Conservation (phyloP, 1,139 yeast genomes). For the Pichia cactophila region DNA sequence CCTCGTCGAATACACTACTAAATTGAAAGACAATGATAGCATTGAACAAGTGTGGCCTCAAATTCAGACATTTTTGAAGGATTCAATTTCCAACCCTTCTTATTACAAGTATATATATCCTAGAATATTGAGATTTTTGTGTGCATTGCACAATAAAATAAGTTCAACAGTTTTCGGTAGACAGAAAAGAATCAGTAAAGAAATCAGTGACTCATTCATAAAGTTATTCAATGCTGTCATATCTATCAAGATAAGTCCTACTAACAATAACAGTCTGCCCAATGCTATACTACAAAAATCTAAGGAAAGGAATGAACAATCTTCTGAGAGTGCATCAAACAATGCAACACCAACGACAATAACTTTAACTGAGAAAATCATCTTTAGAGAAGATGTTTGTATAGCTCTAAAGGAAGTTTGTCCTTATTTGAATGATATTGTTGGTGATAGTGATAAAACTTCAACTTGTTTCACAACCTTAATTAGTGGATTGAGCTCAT, state of each 20-base stretch:
- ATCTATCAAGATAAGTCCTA: constrained; percentile 21
- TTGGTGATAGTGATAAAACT: constrained; percentile 49
- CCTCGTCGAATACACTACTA: constrained; percentile 48
- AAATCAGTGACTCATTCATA: constrained; percentile 55
- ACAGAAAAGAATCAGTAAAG: constrained; percentile 53
- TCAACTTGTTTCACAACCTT: constrained; percentile 37
- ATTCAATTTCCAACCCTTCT: constrained; percentile 41
- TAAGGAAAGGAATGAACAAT: neutral
- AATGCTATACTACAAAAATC: constrained; percentile 7
- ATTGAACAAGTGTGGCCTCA: constrained; percentile 68
- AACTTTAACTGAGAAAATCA: constrained; percentile 12
- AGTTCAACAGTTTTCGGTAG: constrained; percentile 54
- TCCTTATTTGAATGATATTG: constrained; percentile 35
- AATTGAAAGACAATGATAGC: constrained; percentile 61
- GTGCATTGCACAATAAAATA: constrained; percentile 48
- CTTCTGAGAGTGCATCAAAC: neutral
- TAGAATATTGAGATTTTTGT: constrained; percentile 42
- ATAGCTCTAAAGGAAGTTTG: constrained; percentile 33
- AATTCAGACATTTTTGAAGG: constrained; percentile 51
- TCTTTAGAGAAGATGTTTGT: constrained; percentile 33
- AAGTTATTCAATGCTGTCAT: constrained; percentile 44
- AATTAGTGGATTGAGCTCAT: constrained; percentile 37
- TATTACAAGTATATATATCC: constrained; percentile 46
- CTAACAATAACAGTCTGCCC: constrained; percentile 7
- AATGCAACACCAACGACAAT: neutral